Percentiles rank a stretch among this genome's conserved stretches.
Evolutionary conservation across 371 early-diverging fungal genomes (phyloP).

Genomic region (Rhizopus delemar): DNA sequence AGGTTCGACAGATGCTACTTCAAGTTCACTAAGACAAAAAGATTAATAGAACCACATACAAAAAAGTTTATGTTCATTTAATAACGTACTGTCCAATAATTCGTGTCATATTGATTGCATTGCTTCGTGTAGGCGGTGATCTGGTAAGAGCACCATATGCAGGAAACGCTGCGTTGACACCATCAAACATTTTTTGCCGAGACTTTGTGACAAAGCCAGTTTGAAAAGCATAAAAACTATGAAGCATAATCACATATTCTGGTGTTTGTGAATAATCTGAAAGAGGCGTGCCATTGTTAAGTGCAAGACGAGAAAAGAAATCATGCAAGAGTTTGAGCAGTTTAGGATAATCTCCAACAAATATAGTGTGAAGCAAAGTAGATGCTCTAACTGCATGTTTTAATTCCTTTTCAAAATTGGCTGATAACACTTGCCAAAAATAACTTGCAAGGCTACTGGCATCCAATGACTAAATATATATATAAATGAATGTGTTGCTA

Average conservation of each 20-base stretch:
- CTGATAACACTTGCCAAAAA: conserved; percentile 51
- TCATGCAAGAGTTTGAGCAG: conserved; percentile 74
- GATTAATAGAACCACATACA: not conserved
- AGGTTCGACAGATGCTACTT: conserved; percentile 62
- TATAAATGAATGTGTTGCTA: conserved; percentile 1
- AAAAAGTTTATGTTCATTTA: not conserved
- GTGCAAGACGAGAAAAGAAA: conserved; percentile 71
- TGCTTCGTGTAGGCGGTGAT: conserved; percentile 46
- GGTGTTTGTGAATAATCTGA: conserved; percentile 66
- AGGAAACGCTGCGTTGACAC: conserved; percentile 62
- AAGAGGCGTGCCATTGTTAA: conserved; percentile 54
- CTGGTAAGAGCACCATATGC: conserved; percentile 33
- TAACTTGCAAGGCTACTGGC: conserved; percentile 46
- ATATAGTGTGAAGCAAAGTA: conserved; percentile 66
- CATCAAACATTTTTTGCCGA: conserved; percentile 62
- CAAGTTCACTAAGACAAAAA: conserved; percentile 55
- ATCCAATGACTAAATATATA: conserved; percentile 30
- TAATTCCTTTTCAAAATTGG: conserved; percentile 50
- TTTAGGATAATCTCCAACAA: conserved; percentile 77
- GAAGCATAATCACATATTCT: conserved; percentile 67
- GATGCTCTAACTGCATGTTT: conserved; percentile 55
- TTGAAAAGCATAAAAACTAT: conserved; percentile 70
- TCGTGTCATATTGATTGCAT: conserved; percentile 55
- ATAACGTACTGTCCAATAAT: conserved; percentile 56
- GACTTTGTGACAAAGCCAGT: conserved; percentile 67